Evolutionary conservation across 371 early-diverging fungal genomes (phyloP).

Genomic region (Mucor lusitanicus): DNA sequence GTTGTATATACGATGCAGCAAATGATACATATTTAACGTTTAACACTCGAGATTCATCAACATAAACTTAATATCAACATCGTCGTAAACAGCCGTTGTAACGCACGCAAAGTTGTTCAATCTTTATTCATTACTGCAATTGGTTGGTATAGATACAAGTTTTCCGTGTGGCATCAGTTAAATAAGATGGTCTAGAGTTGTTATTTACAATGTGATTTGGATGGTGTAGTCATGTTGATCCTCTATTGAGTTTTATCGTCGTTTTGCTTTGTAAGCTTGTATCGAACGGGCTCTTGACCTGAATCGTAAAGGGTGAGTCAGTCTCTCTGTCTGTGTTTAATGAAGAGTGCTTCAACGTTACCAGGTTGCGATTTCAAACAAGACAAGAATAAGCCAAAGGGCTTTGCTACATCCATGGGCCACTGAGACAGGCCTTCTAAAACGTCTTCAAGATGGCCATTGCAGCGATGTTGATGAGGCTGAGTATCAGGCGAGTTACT

Average conservation of each 20-base stretch:
- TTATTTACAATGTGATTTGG: background rate
- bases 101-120: background rate
- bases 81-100: too few species aligned
- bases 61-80: too few species aligned
- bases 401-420: constrained; percentile 52
- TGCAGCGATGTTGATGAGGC: constrained; percentile 44
- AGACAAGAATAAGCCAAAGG: constrained; percentile 37
- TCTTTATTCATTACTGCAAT: background rate
- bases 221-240: background rate
- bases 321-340: background rate
- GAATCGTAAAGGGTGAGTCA: background rate
- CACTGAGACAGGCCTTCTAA: constrained; percentile 41
- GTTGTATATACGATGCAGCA: too few species aligned
- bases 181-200: background rate
- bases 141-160: background rate
- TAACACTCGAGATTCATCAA: too few species aligned
- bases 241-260: background rate
- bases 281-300: constrained; percentile 16
- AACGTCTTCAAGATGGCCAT: constrained; percentile 49
- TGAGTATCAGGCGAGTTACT: constrained; percentile 26
- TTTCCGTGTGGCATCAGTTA: background rate
- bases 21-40: too few species aligned
- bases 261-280: background rate
- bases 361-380: constrained; percentile 41
- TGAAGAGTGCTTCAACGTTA: background rate